Base-by-base conservation (phyloP, 352 stramenopile species). In the Lagenidium sp. region DNA sequence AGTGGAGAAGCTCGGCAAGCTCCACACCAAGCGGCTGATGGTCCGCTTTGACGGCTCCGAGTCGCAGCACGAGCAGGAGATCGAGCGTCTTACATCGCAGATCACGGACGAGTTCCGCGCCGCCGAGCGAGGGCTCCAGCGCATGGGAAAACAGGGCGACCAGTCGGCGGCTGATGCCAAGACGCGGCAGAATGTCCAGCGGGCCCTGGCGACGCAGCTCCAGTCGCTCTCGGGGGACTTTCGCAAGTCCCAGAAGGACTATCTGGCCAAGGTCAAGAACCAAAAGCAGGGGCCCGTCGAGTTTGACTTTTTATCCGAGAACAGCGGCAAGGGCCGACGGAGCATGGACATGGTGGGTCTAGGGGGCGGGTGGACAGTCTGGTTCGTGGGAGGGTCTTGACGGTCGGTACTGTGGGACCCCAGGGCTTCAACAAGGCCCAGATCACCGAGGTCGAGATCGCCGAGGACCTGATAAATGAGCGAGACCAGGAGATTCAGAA, bases 231-330 rank as follows among this genome's bases (percentile, higher is more conserved):
- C 87, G 21, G 84, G 93, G 5, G 78, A 93, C 19, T 99, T 99
- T 64, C 82, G 97, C 41, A 95, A 96, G 62, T 95, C 85, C 24
- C 97, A 99, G 59, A 98, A 98, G 40, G 97, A 98, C 48, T 99
- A 99, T 54, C 63, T 99, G 18, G 70, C 68, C 18, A 85, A 93
- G 48, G 84, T 99, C 6, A 97, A 98, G 57, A 83, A 92, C 24
- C 96, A 99, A 68, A 99, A 99, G 63, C 82, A 90, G 49, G 95
- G 89, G n/a, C 80, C 85, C 4, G 87, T 80, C 37, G 88, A 97
- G 57, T 88, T 86, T 48, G 74, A 96, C 61, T 97, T 97, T 62
- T 47, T 94, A 8, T 79, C 71, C 20, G 76, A 91, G 36, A 77
- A 75, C 38, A 80, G 85, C 23, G 56, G 55, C 41, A 82, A 81